These are phyloP conservation scores for Peniophora sp. DNA, from an alignment of 1,284 basidiomycete genomes.

Conservation along the genomic window DNA sequence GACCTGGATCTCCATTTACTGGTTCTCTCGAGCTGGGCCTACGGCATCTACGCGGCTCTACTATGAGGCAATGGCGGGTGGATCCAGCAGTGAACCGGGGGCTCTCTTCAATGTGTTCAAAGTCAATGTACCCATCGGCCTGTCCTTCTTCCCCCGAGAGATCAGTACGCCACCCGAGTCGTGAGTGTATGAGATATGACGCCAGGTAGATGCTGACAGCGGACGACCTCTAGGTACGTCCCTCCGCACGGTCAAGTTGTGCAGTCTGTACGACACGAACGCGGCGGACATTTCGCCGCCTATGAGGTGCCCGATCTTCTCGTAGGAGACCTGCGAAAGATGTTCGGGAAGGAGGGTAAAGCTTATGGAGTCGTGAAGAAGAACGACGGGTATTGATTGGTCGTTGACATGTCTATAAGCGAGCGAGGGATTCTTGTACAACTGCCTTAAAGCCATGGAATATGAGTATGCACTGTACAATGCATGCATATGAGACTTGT, in stretches of 20 bases:
- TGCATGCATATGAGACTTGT: no score
- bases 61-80: conserved; percentile 34
- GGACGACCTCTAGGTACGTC: conserved; percentile 5
- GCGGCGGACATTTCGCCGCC: conserved; percentile 12
- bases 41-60: conserved; percentile 49
- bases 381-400: no score
- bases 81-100: neutral
- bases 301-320: no score
- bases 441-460: no score
- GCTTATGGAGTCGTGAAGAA: conserved; percentile 1
- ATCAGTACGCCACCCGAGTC: conserved; percentile 25
- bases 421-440: no score
- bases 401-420: no score
- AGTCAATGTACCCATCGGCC: conserved; percentile 33
- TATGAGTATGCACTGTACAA: no score
- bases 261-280: conserved; percentile 5
- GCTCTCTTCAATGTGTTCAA: neutral
- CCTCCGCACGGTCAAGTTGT: conserved; percentile 4
- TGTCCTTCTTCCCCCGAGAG: conserved; percentile 43
- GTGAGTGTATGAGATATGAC: conserved; percentile 23
- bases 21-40: conserved; percentile 49
- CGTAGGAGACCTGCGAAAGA: conserved; percentile 8
- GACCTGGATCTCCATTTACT: conserved; percentile 52
- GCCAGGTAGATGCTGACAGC: neutral
- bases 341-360: conserved; percentile 9